Conservation (phyloP, 306 rosid genomes). For the Spatholobus suberectus region DNA sequence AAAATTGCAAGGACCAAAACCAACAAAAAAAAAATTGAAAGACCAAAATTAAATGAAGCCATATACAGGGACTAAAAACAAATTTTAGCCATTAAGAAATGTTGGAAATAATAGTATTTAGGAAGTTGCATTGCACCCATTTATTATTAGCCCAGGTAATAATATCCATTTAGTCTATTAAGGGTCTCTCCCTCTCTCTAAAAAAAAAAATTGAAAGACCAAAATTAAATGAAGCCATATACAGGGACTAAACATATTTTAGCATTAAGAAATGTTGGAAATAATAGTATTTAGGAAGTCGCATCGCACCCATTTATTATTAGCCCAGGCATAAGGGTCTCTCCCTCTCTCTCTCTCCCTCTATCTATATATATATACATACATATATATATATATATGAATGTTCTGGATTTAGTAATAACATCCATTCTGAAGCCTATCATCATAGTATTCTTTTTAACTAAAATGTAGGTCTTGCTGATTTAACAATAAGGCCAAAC, state of each 20-base stretch:
- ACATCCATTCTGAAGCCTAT: neutral
- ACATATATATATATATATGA: no score
- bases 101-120: neutral
- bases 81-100: neutral
- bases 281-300: neutral
- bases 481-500: neutral
- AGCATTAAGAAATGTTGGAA: neutral
- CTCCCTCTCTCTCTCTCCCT: no score
- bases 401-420: neutral
- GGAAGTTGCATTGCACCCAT: neutral
- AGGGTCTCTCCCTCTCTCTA: no score
- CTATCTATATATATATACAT: no score
- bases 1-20: neutral
- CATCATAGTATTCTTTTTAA: neutral
- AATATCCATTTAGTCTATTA: neutral
- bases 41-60: neutral
- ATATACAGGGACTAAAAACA: neutral
- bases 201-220: neutral
- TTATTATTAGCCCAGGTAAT: neutral
- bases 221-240: neutral
- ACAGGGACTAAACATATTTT: neutral
- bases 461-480: neutral
- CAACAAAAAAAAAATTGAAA: neutral
- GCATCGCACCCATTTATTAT: neutral
- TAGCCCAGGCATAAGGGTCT: neutral